Conservation (phyloP, 2,329 filamentous ascomycete genomes). For the Penicillium carneum region DNA sequence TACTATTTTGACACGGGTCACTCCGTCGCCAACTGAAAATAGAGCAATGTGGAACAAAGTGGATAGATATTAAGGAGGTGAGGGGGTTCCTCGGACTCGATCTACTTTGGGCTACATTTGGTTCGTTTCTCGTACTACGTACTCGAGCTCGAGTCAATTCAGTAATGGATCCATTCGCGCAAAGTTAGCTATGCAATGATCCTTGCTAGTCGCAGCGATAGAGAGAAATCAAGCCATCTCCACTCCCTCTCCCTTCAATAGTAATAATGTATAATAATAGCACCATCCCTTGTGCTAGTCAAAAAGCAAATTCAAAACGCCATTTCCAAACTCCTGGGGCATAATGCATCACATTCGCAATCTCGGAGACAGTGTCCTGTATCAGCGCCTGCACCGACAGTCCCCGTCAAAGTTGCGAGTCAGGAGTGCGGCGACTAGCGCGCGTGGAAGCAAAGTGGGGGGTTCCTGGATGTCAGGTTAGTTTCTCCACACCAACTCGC, state of each 20-base stretch:
- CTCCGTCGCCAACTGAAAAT: background rate
- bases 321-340: constrained; percentile 22
- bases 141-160: background rate
- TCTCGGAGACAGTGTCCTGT: background rate
- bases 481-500: constrained; percentile 15
- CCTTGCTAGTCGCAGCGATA: background rate
- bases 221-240: background rate
- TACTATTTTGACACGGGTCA: constrained; percentile 12
- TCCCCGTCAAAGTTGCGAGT: constrained; percentile 3
- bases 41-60: background rate
- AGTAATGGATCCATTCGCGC: constrained; percentile 6
- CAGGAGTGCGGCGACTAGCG: constrained; percentile 35
- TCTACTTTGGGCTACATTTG: constrained; percentile 6
- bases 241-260: background rate
- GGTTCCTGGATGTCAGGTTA: constrained; percentile 40
- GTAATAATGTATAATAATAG: background rate
- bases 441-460: constrained; percentile 54
- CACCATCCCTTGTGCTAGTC: background rate
- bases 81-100: background rate
- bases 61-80: background rate
- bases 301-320: constrained; percentile 20
- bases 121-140: background rate
- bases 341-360: constrained; percentile 28
- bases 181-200: background rate
- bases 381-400: constrained; percentile 27